A percentile compares a stretch with the other conserved stretches of the same genome.
These are phyloP conservation scores for Aspergillus ochraceus DNA, from an alignment of 2,329 filamentous ascomycete genomes.

Conservation along the genomic window DNA sequence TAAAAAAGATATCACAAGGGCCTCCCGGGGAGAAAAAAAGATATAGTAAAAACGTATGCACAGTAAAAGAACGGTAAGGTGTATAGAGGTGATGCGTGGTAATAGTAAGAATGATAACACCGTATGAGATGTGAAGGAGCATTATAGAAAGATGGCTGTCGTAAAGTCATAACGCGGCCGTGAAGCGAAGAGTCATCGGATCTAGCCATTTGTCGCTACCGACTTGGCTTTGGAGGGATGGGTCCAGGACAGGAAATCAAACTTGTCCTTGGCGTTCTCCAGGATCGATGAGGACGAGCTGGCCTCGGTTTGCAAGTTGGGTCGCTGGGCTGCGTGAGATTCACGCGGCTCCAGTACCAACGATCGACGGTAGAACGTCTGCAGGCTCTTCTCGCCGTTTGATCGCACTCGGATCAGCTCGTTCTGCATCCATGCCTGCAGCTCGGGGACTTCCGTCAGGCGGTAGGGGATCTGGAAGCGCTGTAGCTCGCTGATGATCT, in stretches of 20 bases:
- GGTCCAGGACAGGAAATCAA: constrained; percentile 55
- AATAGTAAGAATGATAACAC: constrained; percentile 1
- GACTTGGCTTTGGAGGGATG: constrained; percentile 45
- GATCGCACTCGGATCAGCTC: constrained; percentile 76
- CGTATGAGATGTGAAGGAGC: constrained; percentile 1
- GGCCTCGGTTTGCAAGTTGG: constrained; percentile 26
- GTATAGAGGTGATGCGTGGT: neutral
- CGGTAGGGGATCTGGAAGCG: constrained; percentile 94
- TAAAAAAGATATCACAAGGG: constrained; percentile 6
- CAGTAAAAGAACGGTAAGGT: neutral
- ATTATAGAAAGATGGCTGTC: constrained; percentile 11
- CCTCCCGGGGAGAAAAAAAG: constrained; percentile 8
- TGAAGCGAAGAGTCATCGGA: neutral
- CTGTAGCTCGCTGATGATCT: constrained; percentile 93
- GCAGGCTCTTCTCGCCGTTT: constrained; percentile 61
- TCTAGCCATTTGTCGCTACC: constrained; percentile 35
- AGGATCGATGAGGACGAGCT: constrained; percentile 35
- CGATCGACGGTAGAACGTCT: constrained; percentile 77
- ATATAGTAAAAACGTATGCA: neutral
- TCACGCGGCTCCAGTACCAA: constrained; percentile 72
- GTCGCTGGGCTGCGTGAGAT: constrained; percentile 22
- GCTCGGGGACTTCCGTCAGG: constrained; percentile 76
- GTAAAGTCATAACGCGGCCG: constrained; percentile 20
- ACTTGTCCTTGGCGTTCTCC: constrained; percentile 50
- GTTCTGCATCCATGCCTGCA: constrained; percentile 88